phyloP scores from a whole-genome alignment of 2,329 filamentous ascomycete genomes.

The Scolecobasidium constrictum region DNA sequence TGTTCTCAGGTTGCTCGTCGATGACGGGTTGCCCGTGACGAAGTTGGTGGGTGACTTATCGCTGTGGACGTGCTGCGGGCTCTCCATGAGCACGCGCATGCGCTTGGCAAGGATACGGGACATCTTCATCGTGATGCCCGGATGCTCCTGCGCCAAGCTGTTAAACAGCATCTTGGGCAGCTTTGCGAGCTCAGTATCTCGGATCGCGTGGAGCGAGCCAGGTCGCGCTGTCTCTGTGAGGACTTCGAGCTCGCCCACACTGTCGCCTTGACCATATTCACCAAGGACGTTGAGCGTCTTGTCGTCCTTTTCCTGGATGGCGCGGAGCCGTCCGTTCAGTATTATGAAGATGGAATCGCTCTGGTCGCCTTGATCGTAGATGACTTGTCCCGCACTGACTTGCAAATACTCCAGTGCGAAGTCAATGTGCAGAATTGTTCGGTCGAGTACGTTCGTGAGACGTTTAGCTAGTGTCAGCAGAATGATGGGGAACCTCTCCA shows the following conservation, averaged over 20 bases:
- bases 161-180: conserved; percentile 96
- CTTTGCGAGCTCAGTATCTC: conserved; percentile 91
- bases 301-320: conserved; percentile 71
- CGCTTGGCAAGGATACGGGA: conserved; percentile 96
- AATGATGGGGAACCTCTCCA: conserved; percentile 85
- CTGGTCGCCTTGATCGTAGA: conserved; percentile 88
- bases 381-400: conserved; percentile 86
- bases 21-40: conserved; percentile 56
- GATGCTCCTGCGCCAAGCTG: conserved; percentile 91
- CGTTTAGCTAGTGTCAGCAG: conserved; percentile 93
- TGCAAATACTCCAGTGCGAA: conserved; percentile 98
- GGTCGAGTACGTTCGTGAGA: conserved; percentile 77
- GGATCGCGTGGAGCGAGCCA: conserved; percentile 87
- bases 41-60: conserved; percentile 50
- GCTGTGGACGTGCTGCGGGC: conserved; percentile 56
- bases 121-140: conserved; percentile 96
- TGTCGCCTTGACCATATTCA: conserved; percentile 94
- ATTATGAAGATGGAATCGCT: conserved; percentile 98
- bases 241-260: conserved; percentile 92
- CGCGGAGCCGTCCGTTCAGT: conserved; percentile 78
- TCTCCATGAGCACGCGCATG: conserved; percentile 81
- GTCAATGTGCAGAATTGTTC: conserved; percentile 89
- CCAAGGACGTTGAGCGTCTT: conserved; percentile 77
- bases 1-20: conserved; percentile 83
- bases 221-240: conserved; percentile 88